Evolutionary conservation across 257 asterid genomes (phyloP).

Genomic region (Vinca minor): DNA sequence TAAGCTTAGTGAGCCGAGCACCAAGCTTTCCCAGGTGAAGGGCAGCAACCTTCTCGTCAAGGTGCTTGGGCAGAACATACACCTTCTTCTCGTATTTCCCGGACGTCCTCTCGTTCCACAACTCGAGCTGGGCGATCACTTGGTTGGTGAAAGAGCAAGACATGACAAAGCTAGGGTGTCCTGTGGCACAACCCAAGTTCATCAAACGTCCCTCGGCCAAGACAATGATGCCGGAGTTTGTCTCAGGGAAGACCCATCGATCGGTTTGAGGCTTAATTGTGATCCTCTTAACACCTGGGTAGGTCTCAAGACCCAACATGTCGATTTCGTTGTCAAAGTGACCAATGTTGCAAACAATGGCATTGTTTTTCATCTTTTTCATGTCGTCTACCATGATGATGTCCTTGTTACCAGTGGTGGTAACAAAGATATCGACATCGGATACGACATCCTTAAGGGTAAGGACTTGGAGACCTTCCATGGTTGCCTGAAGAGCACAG

Average conservation of each 20-base stretch:
- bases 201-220: constrained; percentile 58
- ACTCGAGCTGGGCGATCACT: constrained; percentile 58
- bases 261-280: constrained; percentile 56
- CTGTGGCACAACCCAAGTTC: constrained; percentile 65
- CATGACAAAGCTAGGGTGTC: constrained; percentile 66
- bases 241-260: constrained; percentile 50
- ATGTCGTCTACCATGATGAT: constrained; percentile 50
- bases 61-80: constrained; percentile 48
- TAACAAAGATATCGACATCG: constrained; percentile 52
- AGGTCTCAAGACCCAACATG: constrained; percentile 48
- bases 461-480: constrained; percentile 58
- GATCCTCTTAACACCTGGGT: constrained; percentile 49
- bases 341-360: constrained; percentile 65
- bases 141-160: constrained; percentile 58
- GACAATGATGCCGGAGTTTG: constrained; percentile 33
- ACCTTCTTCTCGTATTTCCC: constrained; percentile 59
- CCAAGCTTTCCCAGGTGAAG: constrained; percentile 60
- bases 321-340: constrained; percentile 60
- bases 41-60: constrained; percentile 57
- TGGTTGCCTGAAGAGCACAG: constrained; percentile 56
- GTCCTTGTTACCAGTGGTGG: constrained; percentile 65
- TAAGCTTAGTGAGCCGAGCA: constrained; percentile 46
- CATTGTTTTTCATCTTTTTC: constrained; percentile 58
- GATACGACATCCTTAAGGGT: constrained; percentile 45
- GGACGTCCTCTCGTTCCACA: constrained; percentile 41